phyloP scores from a whole-genome alignment of 768 basidiomycete genomes.

The Podaxis sp. region DNA sequence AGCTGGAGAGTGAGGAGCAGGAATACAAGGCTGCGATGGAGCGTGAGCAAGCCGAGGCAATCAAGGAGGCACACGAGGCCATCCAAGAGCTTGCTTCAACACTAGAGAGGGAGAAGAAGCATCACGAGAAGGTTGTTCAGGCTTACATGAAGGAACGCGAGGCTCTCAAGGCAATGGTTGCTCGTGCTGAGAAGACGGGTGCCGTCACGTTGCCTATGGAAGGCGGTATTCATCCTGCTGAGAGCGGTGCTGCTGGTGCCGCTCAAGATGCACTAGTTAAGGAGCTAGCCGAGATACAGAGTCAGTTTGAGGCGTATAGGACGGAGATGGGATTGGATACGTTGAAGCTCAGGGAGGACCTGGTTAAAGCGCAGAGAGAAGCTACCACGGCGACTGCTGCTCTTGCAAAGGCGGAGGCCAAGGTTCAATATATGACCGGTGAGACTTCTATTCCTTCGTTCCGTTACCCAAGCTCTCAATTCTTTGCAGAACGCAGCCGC shows the following conservation, averaged over 20 bases:
- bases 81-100: constrained; percentile 78
- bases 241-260: neutral
- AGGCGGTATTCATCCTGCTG: constrained; percentile 12
- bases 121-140: constrained; percentile 67
- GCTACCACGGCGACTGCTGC: constrained; percentile 60
- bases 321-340: constrained; percentile 82
- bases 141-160: constrained; percentile 89
- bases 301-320: constrained; percentile 78
- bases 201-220: constrained; percentile 19
- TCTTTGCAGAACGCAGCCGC: constrained; percentile 58
- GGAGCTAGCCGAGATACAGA: constrained; percentile 73
- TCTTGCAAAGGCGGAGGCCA: constrained; percentile 83
- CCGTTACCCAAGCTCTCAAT: constrained; percentile 7
- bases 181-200: constrained; percentile 44
- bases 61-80: constrained; percentile 85
- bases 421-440: constrained; percentile 79
- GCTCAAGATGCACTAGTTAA: constrained; percentile 40
- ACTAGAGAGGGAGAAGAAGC: constrained; percentile 76
- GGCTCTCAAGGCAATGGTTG: constrained; percentile 74
- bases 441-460: constrained; percentile 23
- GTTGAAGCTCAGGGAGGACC: constrained; percentile 68
- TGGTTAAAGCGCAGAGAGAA: constrained; percentile 64
- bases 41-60: constrained; percentile 73
- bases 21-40: constrained; percentile 72
- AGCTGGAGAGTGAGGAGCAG: constrained; percentile 84